Evolutionary conservation across 768 basidiomycete species (phyloP), one percentile per base, ranked within the genome.

Genomic region (Chalciporus pseudorubinellus): DNA sequence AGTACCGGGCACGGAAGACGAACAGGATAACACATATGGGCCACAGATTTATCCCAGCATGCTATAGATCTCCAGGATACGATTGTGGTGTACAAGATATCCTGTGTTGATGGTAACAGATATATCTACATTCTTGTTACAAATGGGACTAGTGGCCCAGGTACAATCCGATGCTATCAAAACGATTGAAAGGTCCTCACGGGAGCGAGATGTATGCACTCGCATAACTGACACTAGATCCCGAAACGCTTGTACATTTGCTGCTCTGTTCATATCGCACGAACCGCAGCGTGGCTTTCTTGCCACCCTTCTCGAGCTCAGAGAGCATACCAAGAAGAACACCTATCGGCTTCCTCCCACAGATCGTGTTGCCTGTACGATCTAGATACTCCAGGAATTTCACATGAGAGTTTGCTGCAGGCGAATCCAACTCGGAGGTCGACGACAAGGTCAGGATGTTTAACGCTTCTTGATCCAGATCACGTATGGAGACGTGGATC

Each of bases 211-310:
- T 72, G 71, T 84, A 93, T 26, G 86, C 97, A 65, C 94, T 95
- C 8, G 94, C 95, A 65, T 99, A 99, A 69, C 93, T 95, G 19
- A 99, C 97, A 64, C 95, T 98, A 29, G 88, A 91, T 67, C 94
- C 91, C 42, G 75, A 70, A 48, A 88, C 63, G 16, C 70, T 81
- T 57, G 74, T 57, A 63, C 90, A 93, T 50, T 78, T 74, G 62
- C 84, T 89, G 65, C 94, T 98, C 71, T 98, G 95, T 65, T 91
- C 93, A 68, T 99, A 99, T 58, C 86, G 76, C 20, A 97, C 91
- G 84, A 92, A 99, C 56, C 83, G 82, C 46, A 93, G 67, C 20
- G 69, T 74, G 57, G 56, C 44, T 22, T 53, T 59, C 52, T 51
- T 62, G 41, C 66, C 50, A 26, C 70, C 68, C 44, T 72, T 70